These are phyloP conservation scores for Zasmidium angulare DNA, from an alignment of 2,329 filamentous ascomycete species.

Conservation along the genomic window DNA sequence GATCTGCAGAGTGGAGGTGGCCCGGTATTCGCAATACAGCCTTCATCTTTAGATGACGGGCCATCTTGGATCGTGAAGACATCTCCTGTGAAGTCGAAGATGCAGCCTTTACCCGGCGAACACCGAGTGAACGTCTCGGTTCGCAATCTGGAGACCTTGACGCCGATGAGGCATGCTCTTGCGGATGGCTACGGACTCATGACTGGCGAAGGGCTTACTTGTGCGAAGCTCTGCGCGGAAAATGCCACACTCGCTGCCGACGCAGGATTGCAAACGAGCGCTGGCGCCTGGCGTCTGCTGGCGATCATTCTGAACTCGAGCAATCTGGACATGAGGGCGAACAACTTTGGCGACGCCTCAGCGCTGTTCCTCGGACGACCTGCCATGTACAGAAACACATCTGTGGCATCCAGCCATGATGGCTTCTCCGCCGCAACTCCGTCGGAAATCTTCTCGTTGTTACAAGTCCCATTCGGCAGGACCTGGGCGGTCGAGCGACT, in stretches of 20 bases:
- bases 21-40: constrained; percentile 50
- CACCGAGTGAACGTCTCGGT: constrained; percentile 72
- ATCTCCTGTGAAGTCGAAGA: constrained; percentile 29
- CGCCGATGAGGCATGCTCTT: constrained; percentile 77
- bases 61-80: constrained; percentile 29
- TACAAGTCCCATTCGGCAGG: constrained; percentile 54
- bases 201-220: constrained; percentile 59
- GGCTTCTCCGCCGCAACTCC: neutral
- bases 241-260: constrained; percentile 77
- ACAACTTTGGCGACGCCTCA: neutral
- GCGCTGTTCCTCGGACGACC: constrained; percentile 40
- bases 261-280: constrained; percentile 68
- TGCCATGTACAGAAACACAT: constrained; percentile 13
- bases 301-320: constrained; percentile 75
- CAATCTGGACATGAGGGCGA: constrained; percentile 41
- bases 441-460: neutral
- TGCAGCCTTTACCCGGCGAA: constrained; percentile 30
- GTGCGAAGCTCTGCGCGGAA: constrained; percentile 73
- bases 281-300: constrained; percentile 80
- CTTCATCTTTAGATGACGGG: constrained; percentile 45
- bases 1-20: neutral
- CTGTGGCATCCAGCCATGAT: constrained; percentile 4
- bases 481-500: constrained; percentile 58
- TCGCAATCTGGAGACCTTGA: constrained; percentile 64
- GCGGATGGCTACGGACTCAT: constrained; percentile 81